Evolutionary conservation across 768 basidiomycete genomes (phyloP), one percentile per base, ranked within the genome.

Genomic region (Rhodotorula diobovata): DNA sequence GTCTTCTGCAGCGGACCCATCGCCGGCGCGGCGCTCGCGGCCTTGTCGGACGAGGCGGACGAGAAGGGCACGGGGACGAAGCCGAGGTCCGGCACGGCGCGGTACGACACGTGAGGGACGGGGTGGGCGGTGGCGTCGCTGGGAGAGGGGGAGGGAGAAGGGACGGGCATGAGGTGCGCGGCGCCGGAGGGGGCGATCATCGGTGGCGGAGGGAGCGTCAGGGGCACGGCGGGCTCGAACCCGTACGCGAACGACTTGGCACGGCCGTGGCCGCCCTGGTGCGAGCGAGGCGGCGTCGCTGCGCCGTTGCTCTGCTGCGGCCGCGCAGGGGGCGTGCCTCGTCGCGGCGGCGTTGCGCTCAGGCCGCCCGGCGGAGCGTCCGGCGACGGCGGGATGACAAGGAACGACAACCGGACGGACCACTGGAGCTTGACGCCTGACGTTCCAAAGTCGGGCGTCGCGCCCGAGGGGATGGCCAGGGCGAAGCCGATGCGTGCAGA

Each of bases 401-500:
- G 84, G 63, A 98, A 84, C 61, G 89, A 89, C 63, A 98, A 76
- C 55, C 90, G 84, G 25, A 98, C 88, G 77, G 88, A 90, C 95
- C 95, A 98, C 77, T 90, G 87, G 16, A 97, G 81, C 0, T 94
- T 95, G 16, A 95, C 93, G 11, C 89, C 83, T 61, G 83, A 82
- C 3, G 93, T 83, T 63, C 87, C 84, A 81, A 97, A 97, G 0
- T 88, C 89, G 0, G 95, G 93, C 62, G 90, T 89, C 0, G 89
- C 91, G 67, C 96, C 95, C 2, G 89, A 87, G 0, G 94, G 95
- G 68, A 99, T 94, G 78, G 94, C 93, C 5, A 99, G 85, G 23
- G 89, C 83, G 81, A 98, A 97, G 0, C 89, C 87, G 41, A 90
- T 87, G 37, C 93, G 88, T 0, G 87, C 83, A 0, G 88, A 87